A percentile compares a stretch with the other conserved stretches of the same genome.
Evolutionary conservation across 768 basidiomycete species (phyloP).

Genomic region (Suillus occidentalis): DNA sequence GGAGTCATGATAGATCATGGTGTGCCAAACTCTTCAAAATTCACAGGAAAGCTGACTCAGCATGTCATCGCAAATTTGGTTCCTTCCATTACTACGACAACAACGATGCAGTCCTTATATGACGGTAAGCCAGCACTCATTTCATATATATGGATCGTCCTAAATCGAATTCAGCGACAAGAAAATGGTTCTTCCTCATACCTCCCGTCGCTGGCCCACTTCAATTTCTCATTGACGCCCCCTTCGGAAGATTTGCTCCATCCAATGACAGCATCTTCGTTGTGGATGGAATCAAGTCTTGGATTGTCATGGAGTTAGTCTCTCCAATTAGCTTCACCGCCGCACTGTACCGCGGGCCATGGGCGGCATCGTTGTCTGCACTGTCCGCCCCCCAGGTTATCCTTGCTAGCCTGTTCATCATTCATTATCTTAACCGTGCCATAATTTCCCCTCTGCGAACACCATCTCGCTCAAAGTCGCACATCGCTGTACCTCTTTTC

Average conservation of each 20-base stretch:
- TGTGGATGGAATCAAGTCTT: conserved; percentile 61
- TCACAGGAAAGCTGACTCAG: conserved; percentile 20
- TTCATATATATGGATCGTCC: too few relatives aligned
- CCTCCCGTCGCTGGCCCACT: conserved; percentile 38
- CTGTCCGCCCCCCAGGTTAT: conserved; percentile 46
- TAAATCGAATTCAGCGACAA: conserved; percentile 23
- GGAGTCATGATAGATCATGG: too few relatives aligned
- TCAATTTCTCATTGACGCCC: conserved; percentile 62
- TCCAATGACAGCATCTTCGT: conserved; percentile 44
- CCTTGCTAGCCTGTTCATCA: conserved; percentile 58
- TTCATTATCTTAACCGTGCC: conserved; percentile 87
- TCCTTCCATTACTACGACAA: not conserved
- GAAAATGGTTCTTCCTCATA: conserved; percentile 48
- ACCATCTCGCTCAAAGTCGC: conserved; percentile 74
- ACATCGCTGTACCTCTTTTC: conserved; percentile 58
- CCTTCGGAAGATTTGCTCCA: conserved; percentile 76
- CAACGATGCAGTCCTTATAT: conserved; percentile 21
- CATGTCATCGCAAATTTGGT: not conserved
- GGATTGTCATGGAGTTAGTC: conserved; percentile 78
- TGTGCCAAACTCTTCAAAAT: not conserved
- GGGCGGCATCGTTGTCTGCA: conserved; percentile 37
- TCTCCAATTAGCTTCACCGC: conserved; percentile 57
- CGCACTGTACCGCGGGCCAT: conserved; percentile 48
- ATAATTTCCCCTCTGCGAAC: conserved; percentile 78
- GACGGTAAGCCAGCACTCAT: conserved; percentile 19